phyloP scores from a whole-genome alignment of 192 early-diverging fungal species.

The Podila epigama region DNA sequence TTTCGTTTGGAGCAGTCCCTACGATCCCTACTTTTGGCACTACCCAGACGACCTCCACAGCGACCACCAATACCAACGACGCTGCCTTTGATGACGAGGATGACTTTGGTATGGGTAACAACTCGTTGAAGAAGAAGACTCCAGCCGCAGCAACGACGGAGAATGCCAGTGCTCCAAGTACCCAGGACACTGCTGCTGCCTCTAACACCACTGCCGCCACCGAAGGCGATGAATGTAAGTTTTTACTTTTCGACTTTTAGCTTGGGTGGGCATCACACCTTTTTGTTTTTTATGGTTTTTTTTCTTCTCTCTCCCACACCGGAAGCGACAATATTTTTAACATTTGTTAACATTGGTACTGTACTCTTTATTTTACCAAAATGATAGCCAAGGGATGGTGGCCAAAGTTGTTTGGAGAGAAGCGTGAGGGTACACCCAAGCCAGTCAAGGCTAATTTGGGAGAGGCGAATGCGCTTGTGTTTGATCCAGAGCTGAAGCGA shows the following conservation, averaged over 20 bases:
- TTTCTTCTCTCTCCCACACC: too few relatives aligned
- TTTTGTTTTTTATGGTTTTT: neutral
- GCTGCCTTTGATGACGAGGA: slow-evolving; percentile 59
- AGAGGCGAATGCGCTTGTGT: slow-evolving; percentile 83
- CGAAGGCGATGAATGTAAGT: slow-evolving; percentile 23
- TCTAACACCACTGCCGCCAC: slow-evolving; percentile 15
- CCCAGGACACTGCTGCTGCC: slow-evolving; percentile 33
- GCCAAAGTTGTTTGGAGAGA: slow-evolving; percentile 45
- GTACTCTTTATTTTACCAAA: neutral
- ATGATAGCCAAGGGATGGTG: slow-evolving; percentile 35
- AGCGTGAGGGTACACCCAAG: slow-evolving; percentile 38
- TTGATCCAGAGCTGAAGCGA: slow-evolving; percentile 82
- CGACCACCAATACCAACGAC: slow-evolving; percentile 22
- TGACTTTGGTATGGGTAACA: slow-evolving; percentile 70
- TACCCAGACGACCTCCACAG: neutral
- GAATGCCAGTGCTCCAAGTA: neutral
- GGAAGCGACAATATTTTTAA: too few relatives aligned
- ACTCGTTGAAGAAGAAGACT: slow-evolving; percentile 48
- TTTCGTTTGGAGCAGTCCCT: slow-evolving; percentile 45
- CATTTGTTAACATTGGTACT: neutral
- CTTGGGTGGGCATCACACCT: neutral
- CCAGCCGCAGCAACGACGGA: slow-evolving; percentile 18
- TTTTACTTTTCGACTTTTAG: neutral
- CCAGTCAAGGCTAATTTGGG: slow-evolving; percentile 87
- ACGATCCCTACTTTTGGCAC: slow-evolving; percentile 38